phyloP scores from a whole-genome alignment of 225 moss, liverwort and hornwort genomes.

The Physcomitrium patens region DNA sequence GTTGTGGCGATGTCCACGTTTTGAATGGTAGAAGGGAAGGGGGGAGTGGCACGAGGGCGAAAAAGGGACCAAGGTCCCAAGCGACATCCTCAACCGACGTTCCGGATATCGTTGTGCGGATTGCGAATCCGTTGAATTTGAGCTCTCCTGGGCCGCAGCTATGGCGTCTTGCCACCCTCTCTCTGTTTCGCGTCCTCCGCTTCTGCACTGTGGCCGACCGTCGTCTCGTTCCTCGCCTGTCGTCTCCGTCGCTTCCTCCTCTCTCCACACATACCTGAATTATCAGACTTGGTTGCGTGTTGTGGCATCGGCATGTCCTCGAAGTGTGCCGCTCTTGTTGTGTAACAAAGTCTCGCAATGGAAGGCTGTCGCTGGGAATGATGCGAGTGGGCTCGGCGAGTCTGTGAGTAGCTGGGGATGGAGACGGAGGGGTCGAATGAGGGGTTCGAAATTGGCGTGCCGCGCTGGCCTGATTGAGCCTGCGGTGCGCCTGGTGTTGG shows the following conservation, averaged over 20 bases:
- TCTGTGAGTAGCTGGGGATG: neutral
- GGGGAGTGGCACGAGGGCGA: no score
- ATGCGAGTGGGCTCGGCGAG: neutral
- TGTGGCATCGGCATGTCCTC: constrained; percentile 11
- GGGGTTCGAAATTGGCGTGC: constrained; percentile 28
- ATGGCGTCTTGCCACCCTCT: constrained; percentile 43
- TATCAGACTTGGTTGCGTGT: constrained; percentile 24
- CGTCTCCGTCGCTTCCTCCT: constrained; percentile 19
- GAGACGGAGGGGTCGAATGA: constrained; percentile 20
- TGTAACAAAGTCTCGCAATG: constrained; percentile 16
- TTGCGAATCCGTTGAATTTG: constrained; percentile 16
- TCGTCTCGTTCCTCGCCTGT: neutral
- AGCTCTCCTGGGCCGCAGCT: constrained; percentile 31
- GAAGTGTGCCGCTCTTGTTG: neutral
- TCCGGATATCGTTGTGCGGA: constrained; percentile 35
- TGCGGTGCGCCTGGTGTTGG: constrained; percentile 49
- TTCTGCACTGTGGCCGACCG: constrained; percentile 21
- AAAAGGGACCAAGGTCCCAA: neutral
- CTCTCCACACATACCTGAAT: constrained; percentile 23
- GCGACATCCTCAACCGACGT: constrained; percentile 31
- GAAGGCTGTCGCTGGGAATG: constrained; percentile 14
- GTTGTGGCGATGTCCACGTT: no score
- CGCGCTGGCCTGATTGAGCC: constrained; percentile 48
- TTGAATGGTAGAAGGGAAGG: no score
- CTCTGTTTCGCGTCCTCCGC: constrained; percentile 20